A percentile compares a stretch with the other conserved stretches of the same genome.
Conservation (phyloP, 306 rosid genomes). For the Ormosia semicastrata region DNA sequence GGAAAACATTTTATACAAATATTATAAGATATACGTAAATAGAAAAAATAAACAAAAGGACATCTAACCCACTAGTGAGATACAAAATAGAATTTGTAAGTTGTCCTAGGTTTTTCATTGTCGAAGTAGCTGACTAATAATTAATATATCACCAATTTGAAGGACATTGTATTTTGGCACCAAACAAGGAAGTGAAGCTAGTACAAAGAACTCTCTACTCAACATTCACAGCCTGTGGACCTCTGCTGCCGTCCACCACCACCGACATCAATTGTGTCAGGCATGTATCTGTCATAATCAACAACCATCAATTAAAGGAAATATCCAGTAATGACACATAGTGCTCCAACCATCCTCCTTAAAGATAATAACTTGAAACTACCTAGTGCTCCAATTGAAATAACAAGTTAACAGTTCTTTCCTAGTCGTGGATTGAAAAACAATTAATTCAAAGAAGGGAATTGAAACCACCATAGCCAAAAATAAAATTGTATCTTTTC, state of each 20-base stretch:
- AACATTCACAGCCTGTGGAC: slow-evolving; percentile 88
- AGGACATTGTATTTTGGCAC: slow-evolving; percentile 19
- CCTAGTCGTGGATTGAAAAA: neutral
- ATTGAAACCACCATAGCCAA: neutral
- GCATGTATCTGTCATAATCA: slow-evolving; percentile 63
- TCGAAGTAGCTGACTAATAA: slow-evolving; percentile 19
- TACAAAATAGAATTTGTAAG: slow-evolving; percentile 26
- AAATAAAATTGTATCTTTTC: neutral
- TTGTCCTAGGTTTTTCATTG: slow-evolving; percentile 12
- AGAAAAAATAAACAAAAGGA: neutral
- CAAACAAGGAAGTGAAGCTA: slow-evolving; percentile 8
- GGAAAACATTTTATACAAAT: neutral
- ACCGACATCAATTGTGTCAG: slow-evolving; percentile 77
- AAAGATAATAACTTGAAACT: slow-evolving; percentile 4
- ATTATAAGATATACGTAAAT: slow-evolving; percentile 10
- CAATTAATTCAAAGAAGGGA: neutral
- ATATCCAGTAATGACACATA: neutral
- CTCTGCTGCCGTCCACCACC: slow-evolving; percentile 81
- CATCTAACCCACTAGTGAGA: slow-evolving; percentile 26
- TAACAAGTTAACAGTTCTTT: neutral
- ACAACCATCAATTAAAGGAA: slow-evolving; percentile 12
- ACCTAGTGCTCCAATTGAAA: neutral
- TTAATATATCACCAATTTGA: slow-evolving; percentile 15
- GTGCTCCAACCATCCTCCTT: neutral
- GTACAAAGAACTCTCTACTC: slow-evolving; percentile 23